Evolutionary conservation across 139 green algal species (phyloP).

Genomic region (Chlorella sp.): DNA sequence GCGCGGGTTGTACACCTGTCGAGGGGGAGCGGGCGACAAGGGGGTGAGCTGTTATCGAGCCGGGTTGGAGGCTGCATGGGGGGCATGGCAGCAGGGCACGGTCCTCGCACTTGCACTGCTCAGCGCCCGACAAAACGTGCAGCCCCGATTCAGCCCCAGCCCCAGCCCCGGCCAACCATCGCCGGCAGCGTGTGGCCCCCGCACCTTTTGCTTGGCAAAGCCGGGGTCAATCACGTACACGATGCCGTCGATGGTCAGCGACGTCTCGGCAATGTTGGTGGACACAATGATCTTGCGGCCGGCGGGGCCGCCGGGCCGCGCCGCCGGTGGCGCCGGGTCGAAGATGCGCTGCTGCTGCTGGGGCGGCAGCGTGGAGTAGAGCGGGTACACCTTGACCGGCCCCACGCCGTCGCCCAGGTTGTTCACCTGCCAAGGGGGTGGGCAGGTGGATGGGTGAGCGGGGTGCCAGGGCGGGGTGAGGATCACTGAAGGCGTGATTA

Average conservation of each 20-base stretch:
- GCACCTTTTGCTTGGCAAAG: conserved; percentile 98
- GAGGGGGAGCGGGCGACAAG: background rate
- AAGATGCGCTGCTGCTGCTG: conserved; percentile 98
- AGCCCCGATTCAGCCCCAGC: too few species aligned
- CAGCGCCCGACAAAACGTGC: too few species aligned
- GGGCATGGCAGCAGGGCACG: background rate
- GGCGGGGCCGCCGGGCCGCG: conserved; percentile 61
- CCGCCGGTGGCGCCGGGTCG: conserved; percentile 74
- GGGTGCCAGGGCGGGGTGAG: background rate
- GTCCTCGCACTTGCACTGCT: too few species aligned
- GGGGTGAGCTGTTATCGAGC: background rate
- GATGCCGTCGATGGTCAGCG: conserved; percentile 99
- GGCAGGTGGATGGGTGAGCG: background rate
- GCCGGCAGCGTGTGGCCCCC: background rate
- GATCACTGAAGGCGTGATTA: background rate
- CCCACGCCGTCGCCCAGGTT: conserved; percentile 67
- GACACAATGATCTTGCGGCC: conserved; percentile 98
- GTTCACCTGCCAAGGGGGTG: conserved; percentile 17
- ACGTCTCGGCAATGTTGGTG: conserved; percentile 99
- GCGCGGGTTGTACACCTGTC: conserved; percentile 92
- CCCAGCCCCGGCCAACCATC: too few species aligned
- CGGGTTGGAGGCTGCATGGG: background rate
- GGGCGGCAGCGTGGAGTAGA: conserved; percentile 98
- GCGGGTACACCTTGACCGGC: conserved; percentile 91
- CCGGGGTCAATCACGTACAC: conserved; percentile 99